These are phyloP conservation scores for Aureobasidium leucospermi DNA, from an alignment of 2,329 filamentous ascomycete species.

Conservation along the genomic window DNA sequence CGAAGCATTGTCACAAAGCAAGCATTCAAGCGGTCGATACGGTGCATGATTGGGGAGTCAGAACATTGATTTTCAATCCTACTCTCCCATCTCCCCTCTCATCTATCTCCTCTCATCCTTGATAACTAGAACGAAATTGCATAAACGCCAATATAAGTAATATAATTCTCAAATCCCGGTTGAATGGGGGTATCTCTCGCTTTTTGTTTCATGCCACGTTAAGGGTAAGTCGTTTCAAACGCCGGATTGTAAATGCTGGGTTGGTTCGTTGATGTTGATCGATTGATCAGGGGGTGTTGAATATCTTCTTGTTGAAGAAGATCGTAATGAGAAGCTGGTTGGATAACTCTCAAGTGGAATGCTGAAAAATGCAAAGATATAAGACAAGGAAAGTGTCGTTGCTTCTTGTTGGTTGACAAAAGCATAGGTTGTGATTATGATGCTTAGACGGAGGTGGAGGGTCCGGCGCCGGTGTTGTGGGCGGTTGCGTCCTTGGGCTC, in stretches of 20 bases:
- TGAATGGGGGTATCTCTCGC: constrained; percentile 26
- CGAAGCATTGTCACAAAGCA: too few relatives aligned
- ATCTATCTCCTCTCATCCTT: background rate
- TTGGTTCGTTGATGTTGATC: background rate
- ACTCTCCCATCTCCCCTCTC: background rate
- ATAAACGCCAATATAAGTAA: background rate
- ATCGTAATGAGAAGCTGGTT: constrained; percentile 7
- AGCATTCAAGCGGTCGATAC: too few relatives aligned
- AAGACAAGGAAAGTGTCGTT: background rate
- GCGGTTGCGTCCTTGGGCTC: constrained; percentile 7
- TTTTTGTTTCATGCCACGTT: constrained; percentile 13
- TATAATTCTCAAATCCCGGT: constrained; percentile 18
- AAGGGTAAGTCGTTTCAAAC: background rate
- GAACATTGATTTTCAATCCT: background rate
- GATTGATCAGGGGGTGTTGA: background rate
- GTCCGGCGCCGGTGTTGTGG: constrained; percentile 12
- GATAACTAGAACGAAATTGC: background rate
- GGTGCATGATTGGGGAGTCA: too few relatives aligned
- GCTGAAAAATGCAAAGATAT: background rate
- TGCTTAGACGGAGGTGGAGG: background rate
- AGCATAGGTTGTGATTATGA: background rate
- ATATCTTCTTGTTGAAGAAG: constrained; percentile 14
- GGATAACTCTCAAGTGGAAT: background rate
- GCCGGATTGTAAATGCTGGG: constrained; percentile 8
- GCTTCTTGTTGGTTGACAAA: background rate